Evolutionary conservation across 306 rosid genomes (phyloP).

Genomic region (Sphenostylis stenocarpa): DNA sequence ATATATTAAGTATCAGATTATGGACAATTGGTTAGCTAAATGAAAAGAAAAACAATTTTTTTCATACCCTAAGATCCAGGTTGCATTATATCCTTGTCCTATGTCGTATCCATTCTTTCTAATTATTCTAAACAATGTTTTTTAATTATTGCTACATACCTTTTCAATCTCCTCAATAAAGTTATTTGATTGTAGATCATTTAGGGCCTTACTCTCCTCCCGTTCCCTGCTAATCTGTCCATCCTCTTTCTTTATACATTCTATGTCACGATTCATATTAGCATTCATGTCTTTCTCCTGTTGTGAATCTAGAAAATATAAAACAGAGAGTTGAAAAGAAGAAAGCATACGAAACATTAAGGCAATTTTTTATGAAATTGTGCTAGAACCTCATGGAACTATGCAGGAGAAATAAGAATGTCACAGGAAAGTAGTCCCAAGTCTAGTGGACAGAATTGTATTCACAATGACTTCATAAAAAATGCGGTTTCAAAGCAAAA

Average conservation of each 20-base stretch:
- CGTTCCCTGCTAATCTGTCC: not conserved
- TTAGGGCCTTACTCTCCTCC: constrained; percentile 20
- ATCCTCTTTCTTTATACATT: constrained; percentile 16
- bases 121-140: not conserved
- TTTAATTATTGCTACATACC: constrained; percentile 1
- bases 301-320: constrained; percentile 14
- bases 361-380: not conserved
- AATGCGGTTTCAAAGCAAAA: not conserved
- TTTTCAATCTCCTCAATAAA: constrained; percentile 37
- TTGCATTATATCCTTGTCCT: not conserved
- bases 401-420: not conserved
- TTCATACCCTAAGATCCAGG: not conserved
- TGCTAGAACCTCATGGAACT: not conserved
- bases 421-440: not conserved
- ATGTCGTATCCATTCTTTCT: not conserved
- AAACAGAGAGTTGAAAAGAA: constrained; percentile 1
- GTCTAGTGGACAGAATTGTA: not conserved
- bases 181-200: constrained; percentile 14
- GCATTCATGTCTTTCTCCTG: not conserved
- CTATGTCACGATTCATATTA: constrained; percentile 15
- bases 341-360: not conserved
- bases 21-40: too few species aligned
- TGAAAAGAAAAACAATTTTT: too few species aligned
- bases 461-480: not conserved
- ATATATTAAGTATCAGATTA: not conserved